These are phyloP conservation scores for Aspergillus ustus DNA, from an alignment of 2,329 filamentous ascomycete genomes.

Conservation along the genomic window DNA sequence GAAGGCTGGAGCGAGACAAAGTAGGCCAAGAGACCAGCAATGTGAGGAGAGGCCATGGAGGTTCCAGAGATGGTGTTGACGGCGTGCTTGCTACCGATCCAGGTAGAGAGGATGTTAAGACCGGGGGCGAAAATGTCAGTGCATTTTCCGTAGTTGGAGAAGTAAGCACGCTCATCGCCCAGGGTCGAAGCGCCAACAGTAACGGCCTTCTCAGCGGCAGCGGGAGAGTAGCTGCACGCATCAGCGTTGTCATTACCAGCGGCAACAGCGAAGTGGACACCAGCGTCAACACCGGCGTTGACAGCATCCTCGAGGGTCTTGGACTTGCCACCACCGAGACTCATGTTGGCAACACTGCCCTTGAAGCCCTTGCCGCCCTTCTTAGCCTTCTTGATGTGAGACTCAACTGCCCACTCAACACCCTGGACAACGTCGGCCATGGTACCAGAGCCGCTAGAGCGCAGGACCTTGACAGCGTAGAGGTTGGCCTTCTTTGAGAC, in stretches of 20 bases:
- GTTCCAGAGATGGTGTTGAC: constrained; percentile 99
- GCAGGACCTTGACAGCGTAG: constrained; percentile 97
- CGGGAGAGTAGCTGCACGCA: constrained; percentile 98
- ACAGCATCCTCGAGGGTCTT: constrained; percentile 87
- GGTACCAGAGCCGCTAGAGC: constrained; percentile 94
- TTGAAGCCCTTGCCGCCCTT: constrained; percentile 92
- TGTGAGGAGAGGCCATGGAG: constrained; percentile 98
- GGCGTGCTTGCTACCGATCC: constrained; percentile 95
- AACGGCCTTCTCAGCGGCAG: constrained; percentile 86
- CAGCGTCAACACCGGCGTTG: constrained; percentile 87
- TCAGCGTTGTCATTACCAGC: constrained; percentile 99
- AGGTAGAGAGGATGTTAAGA: constrained; percentile 95
- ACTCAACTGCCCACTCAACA: constrained; percentile 88
- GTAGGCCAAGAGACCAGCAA: constrained; percentile 95
- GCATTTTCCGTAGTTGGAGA: constrained; percentile 99
- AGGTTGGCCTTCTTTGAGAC: constrained; percentile 98
- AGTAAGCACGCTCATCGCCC: constrained; percentile 95
- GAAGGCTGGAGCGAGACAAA: constrained; percentile 94
- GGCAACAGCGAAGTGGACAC: constrained; percentile 96
- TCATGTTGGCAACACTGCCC: constrained; percentile 99
- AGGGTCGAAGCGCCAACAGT: constrained; percentile 96
- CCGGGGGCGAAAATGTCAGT: constrained; percentile 99
- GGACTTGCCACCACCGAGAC: constrained; percentile 96
- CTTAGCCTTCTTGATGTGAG: constrained; percentile 76
- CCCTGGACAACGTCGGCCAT: constrained; percentile 99